A percentile compares a stretch with the other conserved stretches of the same genome.
These are phyloP conservation scores for Lodderomyces orthopsilosis DNA, from an alignment of 1,139 yeast genomes.

Conservation along the genomic window DNA sequence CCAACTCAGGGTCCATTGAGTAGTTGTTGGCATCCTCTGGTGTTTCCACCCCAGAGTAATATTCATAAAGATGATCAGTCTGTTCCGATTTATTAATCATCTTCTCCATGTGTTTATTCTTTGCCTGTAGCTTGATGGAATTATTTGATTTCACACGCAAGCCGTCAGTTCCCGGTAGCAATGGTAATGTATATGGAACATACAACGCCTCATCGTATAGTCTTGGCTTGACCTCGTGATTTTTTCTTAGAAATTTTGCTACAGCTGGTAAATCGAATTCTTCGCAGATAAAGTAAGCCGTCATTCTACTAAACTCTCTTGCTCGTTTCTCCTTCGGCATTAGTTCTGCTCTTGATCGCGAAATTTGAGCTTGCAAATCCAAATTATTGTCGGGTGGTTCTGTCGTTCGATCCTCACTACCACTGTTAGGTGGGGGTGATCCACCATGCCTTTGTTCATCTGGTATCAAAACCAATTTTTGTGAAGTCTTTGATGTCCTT, in stretches of 20 bases:
- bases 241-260: conserved; percentile 58
- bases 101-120: conserved; percentile 66
- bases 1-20: conserved; percentile 48
- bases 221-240: conserved; percentile 83
- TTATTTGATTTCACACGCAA: conserved; percentile 79
- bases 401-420: background rate
- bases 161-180: conserved; percentile 85
- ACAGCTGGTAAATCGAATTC: conserved; percentile 67
- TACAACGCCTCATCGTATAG: conserved; percentile 87
- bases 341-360: conserved; percentile 64
- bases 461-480: conserved; percentile 83
- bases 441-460: conserved; percentile 42
- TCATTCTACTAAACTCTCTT: conserved; percentile 73
- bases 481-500: conserved; percentile 84
- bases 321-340: conserved; percentile 67
- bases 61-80: conserved; percentile 87
- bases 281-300: conserved; percentile 88
- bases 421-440: conserved; percentile 15
- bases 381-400: conserved; percentile 5
- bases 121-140: conserved; percentile 60
- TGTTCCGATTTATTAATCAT: conserved; percentile 79
- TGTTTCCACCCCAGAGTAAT: conserved; percentile 78
- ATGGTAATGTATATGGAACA: conserved; percentile 84
- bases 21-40: conserved; percentile 63
- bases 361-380: conserved; percentile 35